These are phyloP conservation scores for Penicillium sumatraense DNA, from an alignment of 2,329 filamentous ascomycete genomes.

Conservation along the genomic window DNA sequence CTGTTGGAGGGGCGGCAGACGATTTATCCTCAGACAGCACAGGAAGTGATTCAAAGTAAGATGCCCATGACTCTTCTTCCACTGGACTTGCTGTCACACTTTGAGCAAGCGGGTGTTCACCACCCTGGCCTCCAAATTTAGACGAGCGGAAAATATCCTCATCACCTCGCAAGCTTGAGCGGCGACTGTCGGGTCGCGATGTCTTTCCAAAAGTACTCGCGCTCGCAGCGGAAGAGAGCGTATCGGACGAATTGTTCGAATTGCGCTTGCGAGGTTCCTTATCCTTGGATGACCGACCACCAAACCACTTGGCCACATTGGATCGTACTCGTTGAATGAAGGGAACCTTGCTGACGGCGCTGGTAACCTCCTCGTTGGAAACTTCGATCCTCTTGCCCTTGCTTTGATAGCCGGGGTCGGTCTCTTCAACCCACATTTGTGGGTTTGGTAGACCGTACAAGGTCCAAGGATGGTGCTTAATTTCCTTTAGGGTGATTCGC, in stretches of 20 bases:
- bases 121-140: conserved; percentile 57
- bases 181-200: conserved; percentile 51
- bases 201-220: conserved; percentile 61
- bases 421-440: conserved; percentile 87
- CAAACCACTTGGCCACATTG: conserved; percentile 69
- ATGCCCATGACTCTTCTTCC: conserved; percentile 34
- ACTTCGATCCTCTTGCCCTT: conserved; percentile 88
- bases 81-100: conserved; percentile 74
- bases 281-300: conserved; percentile 45
- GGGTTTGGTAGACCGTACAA: conserved; percentile 76
- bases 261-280: conserved; percentile 55
- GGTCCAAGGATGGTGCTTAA: conserved; percentile 94
- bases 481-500: conserved; percentile 85
- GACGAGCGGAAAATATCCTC: conserved; percentile 59
- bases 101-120: conserved; percentile 77
- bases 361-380: conserved; percentile 85
- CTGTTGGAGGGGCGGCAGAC: conserved; percentile 14
- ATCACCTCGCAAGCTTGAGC: conserved; percentile 63
- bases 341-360: conserved; percentile 86
- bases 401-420: conserved; percentile 78
- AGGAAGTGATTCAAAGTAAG: conserved; percentile 41
- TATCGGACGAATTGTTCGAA: conserved; percentile 60
- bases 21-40: conserved; percentile 16
- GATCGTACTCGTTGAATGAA: conserved; percentile 84
- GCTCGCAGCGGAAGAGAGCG: conserved; percentile 58